phyloP scores from a whole-genome alignment of 148 eudicot species.

The Limonium bicolor region DNA sequence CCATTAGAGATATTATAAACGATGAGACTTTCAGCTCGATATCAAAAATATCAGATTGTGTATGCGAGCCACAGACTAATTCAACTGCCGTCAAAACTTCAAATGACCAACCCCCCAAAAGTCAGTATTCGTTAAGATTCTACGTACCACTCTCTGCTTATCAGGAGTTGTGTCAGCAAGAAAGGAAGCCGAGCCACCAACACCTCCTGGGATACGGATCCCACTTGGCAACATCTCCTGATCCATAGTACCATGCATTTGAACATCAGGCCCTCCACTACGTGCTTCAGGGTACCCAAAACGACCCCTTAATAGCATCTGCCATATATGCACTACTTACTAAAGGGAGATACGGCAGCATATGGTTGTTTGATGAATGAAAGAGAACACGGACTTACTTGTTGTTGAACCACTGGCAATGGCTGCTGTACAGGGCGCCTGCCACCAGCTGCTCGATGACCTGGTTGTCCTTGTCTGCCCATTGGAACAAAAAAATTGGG shows the following conservation, averaged over 20 bases:
- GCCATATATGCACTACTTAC: background rate
- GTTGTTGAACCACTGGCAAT: slow-evolving; percentile 52
- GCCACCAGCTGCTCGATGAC: slow-evolving; percentile 65
- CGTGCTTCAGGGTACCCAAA: slow-evolving; percentile 47
- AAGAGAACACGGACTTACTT: slow-evolving; percentile 17
- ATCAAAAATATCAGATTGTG: background rate
- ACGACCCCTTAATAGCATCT: slow-evolving; percentile 72
- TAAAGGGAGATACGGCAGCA: background rate
- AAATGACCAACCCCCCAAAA: background rate
- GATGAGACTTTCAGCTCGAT: background rate
- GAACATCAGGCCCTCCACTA: too few species aligned
- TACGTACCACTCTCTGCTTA: background rate
- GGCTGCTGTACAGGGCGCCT: slow-evolving; percentile 58
- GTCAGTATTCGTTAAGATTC: background rate
- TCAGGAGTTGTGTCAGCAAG: background rate
- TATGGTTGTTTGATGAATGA: background rate
- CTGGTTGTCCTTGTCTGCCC: slow-evolving; percentile 66
- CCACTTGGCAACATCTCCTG: slow-evolving; percentile 60
- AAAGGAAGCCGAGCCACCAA: background rate
- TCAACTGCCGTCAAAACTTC: background rate
- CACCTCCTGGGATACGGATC: background rate
- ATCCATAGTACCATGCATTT: background rate
- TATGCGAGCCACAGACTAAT: background rate
- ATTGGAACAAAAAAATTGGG: slow-evolving; percentile 72
- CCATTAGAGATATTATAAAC: background rate